A percentile compares a stretch with the other conserved stretches of the same genome.
These are phyloP conservation scores for Scleromitrula shiraiana DNA, from an alignment of 2,329 filamentous ascomycete genomes.

Conservation along the genomic window DNA sequence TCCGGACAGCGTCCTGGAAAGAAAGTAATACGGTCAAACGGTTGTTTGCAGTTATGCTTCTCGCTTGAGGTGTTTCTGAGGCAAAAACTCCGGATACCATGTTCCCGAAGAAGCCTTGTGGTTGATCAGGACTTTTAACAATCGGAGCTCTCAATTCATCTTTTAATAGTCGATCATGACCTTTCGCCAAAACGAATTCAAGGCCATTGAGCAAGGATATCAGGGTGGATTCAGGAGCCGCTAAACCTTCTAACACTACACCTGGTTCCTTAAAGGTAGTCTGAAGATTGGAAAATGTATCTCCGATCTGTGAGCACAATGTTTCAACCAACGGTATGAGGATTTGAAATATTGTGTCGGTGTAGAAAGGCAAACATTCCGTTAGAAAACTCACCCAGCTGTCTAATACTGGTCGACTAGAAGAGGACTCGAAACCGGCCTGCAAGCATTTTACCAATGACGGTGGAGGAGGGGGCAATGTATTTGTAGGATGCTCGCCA, in stretches of 20 bases:
- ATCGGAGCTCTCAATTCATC: slow-evolving; percentile 65
- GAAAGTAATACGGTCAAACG: slow-evolving; percentile 89
- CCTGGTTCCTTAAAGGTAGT: slow-evolving; percentile 47
- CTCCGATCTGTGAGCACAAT: slow-evolving; percentile 68
- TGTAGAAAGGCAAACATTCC: slow-evolving; percentile 77
- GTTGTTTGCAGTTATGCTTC: slow-evolving; percentile 84
- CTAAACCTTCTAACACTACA: slow-evolving; percentile 24
- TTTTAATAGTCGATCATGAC: slow-evolving; percentile 70
- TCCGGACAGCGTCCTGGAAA: slow-evolving; percentile 89
- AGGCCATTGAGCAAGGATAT: slow-evolving; percentile 88
- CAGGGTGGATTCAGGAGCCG: slow-evolving; percentile 60
- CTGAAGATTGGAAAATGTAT: slow-evolving; percentile 64
- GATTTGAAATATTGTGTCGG: slow-evolving; percentile 79
- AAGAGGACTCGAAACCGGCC: slow-evolving; percentile 66
- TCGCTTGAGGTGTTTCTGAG: slow-evolving; percentile 65
- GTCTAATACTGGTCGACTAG: slow-evolving; percentile 71
- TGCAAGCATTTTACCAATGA: slow-evolving; percentile 78
- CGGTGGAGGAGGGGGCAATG: slow-evolving; percentile 50
- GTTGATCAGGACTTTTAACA: slow-evolving; percentile 70
- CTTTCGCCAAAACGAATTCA: slow-evolving; percentile 80
- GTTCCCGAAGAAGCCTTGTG: slow-evolving; percentile 84
- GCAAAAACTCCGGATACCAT: slow-evolving; percentile 91
- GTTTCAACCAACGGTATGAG: slow-evolving; percentile 87
- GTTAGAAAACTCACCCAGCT: slow-evolving; percentile 85
- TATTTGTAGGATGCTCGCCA: slow-evolving; percentile 33